Conservation (phyloP, 805 yeast genomes). For the Isabelozyma pseudorhagii region DNA sequence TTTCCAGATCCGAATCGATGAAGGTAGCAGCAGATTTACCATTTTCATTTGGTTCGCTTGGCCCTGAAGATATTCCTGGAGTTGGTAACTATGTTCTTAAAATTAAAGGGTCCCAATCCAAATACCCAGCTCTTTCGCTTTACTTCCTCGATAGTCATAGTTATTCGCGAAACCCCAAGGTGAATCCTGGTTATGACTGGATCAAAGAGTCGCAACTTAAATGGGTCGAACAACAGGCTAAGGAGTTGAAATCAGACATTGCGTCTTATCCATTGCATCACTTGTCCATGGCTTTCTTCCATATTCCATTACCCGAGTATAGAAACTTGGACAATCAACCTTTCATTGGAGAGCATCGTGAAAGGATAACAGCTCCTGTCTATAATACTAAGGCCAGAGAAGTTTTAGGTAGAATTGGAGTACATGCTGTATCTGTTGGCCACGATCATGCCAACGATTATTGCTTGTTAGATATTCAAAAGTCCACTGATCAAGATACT, state of each 20-base stretch:
- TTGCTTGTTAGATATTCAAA: slow-evolving; percentile 58
- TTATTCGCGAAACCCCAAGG: slow-evolving; percentile 63
- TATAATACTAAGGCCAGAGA: slow-evolving; percentile 66
- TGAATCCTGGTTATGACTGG: slow-evolving; percentile 82
- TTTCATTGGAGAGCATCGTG: slow-evolving; percentile 63
- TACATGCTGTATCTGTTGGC: slow-evolving; percentile 75
- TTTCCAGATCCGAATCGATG: slow-evolving; percentile 61
- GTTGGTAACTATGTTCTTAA: slow-evolving; percentile 73
- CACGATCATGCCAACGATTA: slow-evolving; percentile 96
- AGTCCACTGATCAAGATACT: slow-evolving; percentile 15
- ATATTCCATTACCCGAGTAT: slow-evolving; percentile 90
- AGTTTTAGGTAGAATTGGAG: slow-evolving; percentile 61
- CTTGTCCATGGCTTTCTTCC: slow-evolving; percentile 86
- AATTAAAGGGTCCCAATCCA: slow-evolving; percentile 40
- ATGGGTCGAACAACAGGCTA: slow-evolving; percentile 42
- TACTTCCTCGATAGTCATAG: slow-evolving; percentile 86
- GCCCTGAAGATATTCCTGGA: slow-evolving; percentile 72
- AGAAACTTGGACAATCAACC: slow-evolving; percentile 40
- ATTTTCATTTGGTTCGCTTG: slow-evolving; percentile 56
- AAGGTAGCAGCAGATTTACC: slow-evolving; percentile 58
- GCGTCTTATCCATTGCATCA: slow-evolving; percentile 41
- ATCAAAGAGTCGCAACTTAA: slow-evolving; percentile 66
- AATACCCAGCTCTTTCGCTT: slow-evolving; percentile 49
- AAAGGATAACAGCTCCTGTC: slow-evolving; percentile 76
- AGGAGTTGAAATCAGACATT: slow-evolving; percentile 20